A percentile compares a stretch with the other conserved stretches of the same genome.
phyloP scores from a whole-genome alignment of 2,329 filamentous ascomycete genomes.

The Sporothrix protearum region DNA sequence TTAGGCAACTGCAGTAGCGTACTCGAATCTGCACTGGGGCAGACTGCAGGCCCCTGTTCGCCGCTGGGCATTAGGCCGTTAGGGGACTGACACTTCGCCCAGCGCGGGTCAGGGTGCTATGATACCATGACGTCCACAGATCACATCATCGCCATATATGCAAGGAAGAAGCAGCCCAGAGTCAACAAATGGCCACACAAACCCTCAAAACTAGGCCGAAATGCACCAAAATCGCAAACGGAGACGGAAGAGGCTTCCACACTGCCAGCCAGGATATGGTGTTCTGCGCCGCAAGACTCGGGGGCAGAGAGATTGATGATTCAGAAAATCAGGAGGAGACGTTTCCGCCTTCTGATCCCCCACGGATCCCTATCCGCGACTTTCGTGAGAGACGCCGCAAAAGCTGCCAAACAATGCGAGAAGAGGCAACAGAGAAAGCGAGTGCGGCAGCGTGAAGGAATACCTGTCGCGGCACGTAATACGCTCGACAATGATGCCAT shows the following conservation, averaged over 20 bases:
- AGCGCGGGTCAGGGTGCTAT: not conserved
- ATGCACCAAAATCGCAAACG: not conserved
- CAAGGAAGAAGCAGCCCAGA: not conserved
- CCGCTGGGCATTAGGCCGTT: not conserved
- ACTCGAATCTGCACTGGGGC: not conserved
- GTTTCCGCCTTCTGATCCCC: not conserved
- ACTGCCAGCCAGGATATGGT: not conserved
- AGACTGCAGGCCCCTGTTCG: not conserved
- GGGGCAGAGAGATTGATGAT: not conserved
- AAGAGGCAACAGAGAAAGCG: not conserved
- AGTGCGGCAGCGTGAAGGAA: not conserved
- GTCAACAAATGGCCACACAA: not conserved
- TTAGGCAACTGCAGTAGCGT: slow-evolving; percentile 9
- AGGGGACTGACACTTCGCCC: not conserved
- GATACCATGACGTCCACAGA: slow-evolving; percentile 2
- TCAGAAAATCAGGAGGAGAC: not conserved
- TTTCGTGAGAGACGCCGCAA: not conserved
- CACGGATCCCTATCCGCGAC: not conserved
- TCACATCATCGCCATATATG: slow-evolving; percentile 1
- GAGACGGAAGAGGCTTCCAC: slow-evolving; percentile 9
- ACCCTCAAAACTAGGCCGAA: not conserved
- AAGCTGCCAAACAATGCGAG: not conserved
- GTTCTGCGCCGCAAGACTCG: not conserved
- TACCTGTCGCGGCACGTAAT: slow-evolving; percentile 6
- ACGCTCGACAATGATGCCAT: slow-evolving; percentile 2